Percentiles rank a stretch among this genome's conserved stretches.
phyloP scores from a whole-genome alignment of 73 alveolate genomes.

The Blepharisma stoltei region DNA sequence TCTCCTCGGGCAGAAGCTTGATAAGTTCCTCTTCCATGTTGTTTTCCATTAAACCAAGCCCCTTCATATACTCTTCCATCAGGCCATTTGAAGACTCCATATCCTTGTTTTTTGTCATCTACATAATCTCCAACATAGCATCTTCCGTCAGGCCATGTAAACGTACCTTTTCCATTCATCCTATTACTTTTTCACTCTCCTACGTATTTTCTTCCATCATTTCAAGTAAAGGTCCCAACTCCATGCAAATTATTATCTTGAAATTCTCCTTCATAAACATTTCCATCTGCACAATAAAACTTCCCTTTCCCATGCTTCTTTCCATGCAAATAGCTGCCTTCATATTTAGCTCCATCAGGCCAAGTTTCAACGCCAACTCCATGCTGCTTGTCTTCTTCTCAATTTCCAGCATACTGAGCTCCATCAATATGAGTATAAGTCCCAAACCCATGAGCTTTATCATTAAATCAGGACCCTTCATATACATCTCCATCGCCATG shows the following conservation, averaged over 20 bases:
- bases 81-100: constrained; percentile 23
- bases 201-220: constrained; percentile 18
- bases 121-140: constrained; percentile 22
- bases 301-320: constrained; percentile 61
- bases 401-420: constrained; percentile 51
- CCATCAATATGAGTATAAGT: constrained; percentile 48
- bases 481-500: constrained; percentile 57
- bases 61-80: constrained; percentile 12
- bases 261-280: constrained; percentile 58
- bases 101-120: constrained; percentile 28
- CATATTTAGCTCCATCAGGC: constrained; percentile 36
- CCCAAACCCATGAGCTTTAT: constrained; percentile 59
- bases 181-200: constrained; percentile 15
- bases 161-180: constrained; percentile 24
- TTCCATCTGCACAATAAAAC: constrained; percentile 49
- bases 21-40: constrained; percentile 8
- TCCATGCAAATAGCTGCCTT: constrained; percentile 37
- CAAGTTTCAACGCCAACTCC: constrained; percentile 60
- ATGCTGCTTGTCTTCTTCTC: constrained; percentile 63
- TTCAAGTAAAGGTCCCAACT: background rate
- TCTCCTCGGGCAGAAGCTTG: background rate
- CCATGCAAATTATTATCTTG: background rate
- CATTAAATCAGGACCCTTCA: constrained; percentile 61
- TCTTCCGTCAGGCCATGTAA: constrained; percentile 29
- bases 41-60: constrained; percentile 16